Conservation (phyloP, 495 filamentous ascomycete genomes). For the Trichoderma orchidacearum region DNA sequence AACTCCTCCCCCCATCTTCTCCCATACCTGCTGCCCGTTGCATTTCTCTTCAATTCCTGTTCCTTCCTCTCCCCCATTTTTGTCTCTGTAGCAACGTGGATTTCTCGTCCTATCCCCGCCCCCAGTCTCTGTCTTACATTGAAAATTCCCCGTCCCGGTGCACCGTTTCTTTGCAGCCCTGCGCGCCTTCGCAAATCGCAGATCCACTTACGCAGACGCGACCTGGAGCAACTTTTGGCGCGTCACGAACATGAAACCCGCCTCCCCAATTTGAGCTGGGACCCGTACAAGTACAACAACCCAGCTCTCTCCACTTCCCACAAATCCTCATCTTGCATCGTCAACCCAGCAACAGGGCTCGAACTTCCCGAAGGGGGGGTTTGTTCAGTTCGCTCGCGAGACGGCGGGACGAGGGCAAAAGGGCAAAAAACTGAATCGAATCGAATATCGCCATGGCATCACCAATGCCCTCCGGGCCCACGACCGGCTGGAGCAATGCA, state of each 20-base stretch:
- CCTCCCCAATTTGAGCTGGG: constrained; percentile 1
- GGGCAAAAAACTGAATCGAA: no score
- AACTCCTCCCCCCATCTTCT: neutral
- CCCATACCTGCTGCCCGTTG: neutral
- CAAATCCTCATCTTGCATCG: neutral
- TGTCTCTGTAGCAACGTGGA: constrained; percentile 1
- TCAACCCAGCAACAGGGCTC: neutral
- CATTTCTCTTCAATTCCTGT: neutral
- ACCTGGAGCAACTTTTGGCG: neutral
- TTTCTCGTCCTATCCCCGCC: neutral
- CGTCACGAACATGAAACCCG: constrained; percentile 6
- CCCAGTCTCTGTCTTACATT: neutral
- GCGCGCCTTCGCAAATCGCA: neutral
- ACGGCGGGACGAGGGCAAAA: neutral
- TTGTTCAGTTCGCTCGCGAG: no score
- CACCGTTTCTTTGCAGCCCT: constrained; percentile 3
- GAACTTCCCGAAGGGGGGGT: neutral
- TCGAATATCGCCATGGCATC: constrained; percentile 2
- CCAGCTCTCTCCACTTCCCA: neutral
- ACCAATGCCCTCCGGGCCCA: neutral
- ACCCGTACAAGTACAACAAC: neutral
- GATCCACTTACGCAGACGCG: neutral
- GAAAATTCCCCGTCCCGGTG: neutral
- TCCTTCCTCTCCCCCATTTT: neutral
- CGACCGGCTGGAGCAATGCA: constrained; percentile 14